Conservation (phyloP, 371 early-diverging fungal genomes). For the Basidiobolus meristosporus region DNA sequence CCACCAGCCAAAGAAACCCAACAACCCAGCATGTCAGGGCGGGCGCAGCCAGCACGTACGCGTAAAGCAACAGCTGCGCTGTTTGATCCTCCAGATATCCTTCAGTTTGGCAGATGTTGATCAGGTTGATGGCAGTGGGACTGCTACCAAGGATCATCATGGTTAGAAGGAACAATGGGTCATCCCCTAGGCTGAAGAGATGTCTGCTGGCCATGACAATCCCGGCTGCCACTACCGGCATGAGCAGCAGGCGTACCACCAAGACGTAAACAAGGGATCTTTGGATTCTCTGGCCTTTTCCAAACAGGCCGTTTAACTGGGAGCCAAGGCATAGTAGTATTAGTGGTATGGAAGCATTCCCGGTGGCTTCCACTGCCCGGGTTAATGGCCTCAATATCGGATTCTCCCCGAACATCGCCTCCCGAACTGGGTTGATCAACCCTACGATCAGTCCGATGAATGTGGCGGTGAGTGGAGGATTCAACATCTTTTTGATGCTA, state of each 20-base stretch:
- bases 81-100: slow-evolving; percentile 26
- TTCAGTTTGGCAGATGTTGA: slow-evolving; percentile 24
- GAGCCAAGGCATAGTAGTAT: slow-evolving; percentile 34
- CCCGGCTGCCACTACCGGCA: slow-evolving; percentile 14
- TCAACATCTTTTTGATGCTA: slow-evolving; percentile 15
- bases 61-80: slow-evolving; percentile 12
- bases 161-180: slow-evolving; percentile 20
- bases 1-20: slow-evolving; percentile 1
- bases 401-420: too few species aligned
- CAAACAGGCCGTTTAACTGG: slow-evolving; percentile 12
- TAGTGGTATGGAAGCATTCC: slow-evolving; percentile 32
- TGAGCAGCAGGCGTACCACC: slow-evolving; percentile 13
- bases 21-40: not conserved
- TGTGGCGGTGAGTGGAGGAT: slow-evolving; percentile 43
- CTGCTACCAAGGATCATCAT: slow-evolving; percentile 24
- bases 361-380: slow-evolving; percentile 26
- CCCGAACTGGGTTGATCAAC: slow-evolving; percentile 5
- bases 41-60: slow-evolving; percentile 2
- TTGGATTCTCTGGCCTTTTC: too few species aligned
- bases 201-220: slow-evolving; percentile 5
- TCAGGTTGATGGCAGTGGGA: slow-evolving; percentile 27
- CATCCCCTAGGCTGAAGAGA: slow-evolving; percentile 14
- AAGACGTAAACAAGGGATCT: too few species aligned
- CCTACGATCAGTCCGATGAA: slow-evolving; percentile 29
- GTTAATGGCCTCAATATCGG: slow-evolving; percentile 5